These are phyloP conservation scores for Hibiscus syriacus DNA, from an alignment of 345 rosid species.

Conservation along the genomic window DNA sequence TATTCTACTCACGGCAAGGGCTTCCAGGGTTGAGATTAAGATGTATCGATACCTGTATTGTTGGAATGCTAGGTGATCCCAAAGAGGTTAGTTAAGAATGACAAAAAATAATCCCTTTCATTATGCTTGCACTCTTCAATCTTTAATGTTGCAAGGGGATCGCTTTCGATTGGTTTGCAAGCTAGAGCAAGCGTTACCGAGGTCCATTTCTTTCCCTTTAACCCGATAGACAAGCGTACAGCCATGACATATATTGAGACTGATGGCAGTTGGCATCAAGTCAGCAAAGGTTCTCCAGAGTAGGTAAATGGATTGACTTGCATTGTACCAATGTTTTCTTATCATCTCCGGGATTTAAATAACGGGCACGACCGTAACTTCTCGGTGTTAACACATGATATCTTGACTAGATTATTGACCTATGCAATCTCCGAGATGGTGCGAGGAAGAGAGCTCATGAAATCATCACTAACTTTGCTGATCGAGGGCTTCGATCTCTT, in stretches of 20 bases:
- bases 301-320: constrained; percentile 29
- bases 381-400: not conserved
- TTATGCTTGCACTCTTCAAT: not conserved
- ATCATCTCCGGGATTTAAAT: not conserved
- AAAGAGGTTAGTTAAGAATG: constrained; percentile 10
- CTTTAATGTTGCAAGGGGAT: not conserved
- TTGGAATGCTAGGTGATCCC: constrained; percentile 19
- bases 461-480: constrained; percentile 62
- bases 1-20: constrained; percentile 48
- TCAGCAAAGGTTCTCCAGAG: constrained; percentile 72
- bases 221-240: constrained; percentile 66
- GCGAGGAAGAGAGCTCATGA: constrained; percentile 42
- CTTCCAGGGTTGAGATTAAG: constrained; percentile 68
- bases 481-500: constrained; percentile 63
- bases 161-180: constrained; percentile 18
- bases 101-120: not conserved
- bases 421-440: constrained; percentile 46
- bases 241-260: constrained; percentile 58
- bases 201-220: constrained; percentile 67
- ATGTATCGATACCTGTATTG: constrained; percentile 28
- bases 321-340: not conserved
- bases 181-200: constrained; percentile 61
- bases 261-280: constrained; percentile 52
- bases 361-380: not conserved
- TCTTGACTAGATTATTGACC: constrained; percentile 34